Percentiles rank a stretch among this genome's conserved stretches.
phyloP scores from a whole-genome alignment of 2,329 filamentous ascomycete genomes.

The Fusarium sp. region DNA sequence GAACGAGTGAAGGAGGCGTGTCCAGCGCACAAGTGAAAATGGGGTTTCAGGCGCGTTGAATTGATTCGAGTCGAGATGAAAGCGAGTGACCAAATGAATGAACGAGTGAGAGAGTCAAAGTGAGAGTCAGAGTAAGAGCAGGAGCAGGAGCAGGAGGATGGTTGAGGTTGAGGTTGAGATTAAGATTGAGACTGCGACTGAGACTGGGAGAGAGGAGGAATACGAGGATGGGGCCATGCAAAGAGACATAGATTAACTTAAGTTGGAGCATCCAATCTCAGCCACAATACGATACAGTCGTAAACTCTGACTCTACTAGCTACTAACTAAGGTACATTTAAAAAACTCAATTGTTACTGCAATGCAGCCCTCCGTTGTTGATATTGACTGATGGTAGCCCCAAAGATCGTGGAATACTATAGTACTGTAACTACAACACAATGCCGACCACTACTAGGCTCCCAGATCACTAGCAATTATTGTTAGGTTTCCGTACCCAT shows the following conservation, averaged over 20 bases:
- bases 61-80: conserved; percentile 11
- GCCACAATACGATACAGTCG: neutral
- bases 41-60: neutral
- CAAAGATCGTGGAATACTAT: neutral
- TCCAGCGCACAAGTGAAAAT: conserved; percentile 9
- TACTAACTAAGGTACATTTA: conserved; percentile 2
- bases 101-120: neutral
- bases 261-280: conserved; percentile 4
- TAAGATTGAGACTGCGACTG: neutral
- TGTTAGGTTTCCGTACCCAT: neutral
- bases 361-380: conserved; percentile 13
- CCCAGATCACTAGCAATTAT: neutral
- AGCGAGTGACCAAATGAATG: conserved; percentile 23
- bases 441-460: neutral
- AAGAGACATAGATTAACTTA: conserved; percentile 12
- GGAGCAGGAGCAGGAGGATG: conserved; percentile 13
- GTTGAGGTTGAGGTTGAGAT: neutral
- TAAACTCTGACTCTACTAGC: conserved; percentile 1
- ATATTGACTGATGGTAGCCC: neutral
- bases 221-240: conserved; percentile 15
- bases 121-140: conserved; percentile 5
- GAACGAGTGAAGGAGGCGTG: conserved; percentile 9
- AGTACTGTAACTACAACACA: neutral
- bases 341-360: conserved; percentile 5
- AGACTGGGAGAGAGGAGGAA: conserved; percentile 4